Conservation (phyloP, 768 basidiomycete species). For the Russula sp. region DNA sequence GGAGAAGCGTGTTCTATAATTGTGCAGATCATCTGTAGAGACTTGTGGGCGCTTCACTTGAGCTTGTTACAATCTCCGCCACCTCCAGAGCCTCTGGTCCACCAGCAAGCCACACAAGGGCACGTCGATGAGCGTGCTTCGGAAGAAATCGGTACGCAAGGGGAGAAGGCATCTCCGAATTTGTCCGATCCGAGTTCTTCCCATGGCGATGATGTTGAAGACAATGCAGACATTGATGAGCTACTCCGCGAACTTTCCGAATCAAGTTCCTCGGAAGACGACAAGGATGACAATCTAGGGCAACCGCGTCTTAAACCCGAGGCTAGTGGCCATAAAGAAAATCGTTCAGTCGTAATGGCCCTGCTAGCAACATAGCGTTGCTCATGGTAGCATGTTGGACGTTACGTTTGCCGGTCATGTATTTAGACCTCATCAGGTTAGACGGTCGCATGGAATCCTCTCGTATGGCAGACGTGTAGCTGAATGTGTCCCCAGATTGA, state of each 20-base stretch:
- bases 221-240: slow-evolving; percentile 41
- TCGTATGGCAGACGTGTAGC: background rate
- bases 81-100: slow-evolving; percentile 56
- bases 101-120: slow-evolving; percentile 40
- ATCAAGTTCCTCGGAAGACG: slow-evolving; percentile 36
- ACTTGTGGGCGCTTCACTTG: slow-evolving; percentile 79
- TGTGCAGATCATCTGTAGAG: slow-evolving; percentile 64
- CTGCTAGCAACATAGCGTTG: slow-evolving; percentile 58
- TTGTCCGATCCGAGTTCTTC: slow-evolving; percentile 32
- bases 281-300: slow-evolving; percentile 28
- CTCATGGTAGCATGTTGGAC: slow-evolving; percentile 77
- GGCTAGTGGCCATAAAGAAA: slow-evolving; percentile 21
- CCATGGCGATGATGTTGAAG: slow-evolving; percentile 36
- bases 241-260: slow-evolving; percentile 44
- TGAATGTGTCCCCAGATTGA: slow-evolving; percentile 46
- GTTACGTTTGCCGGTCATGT: slow-evolving; percentile 70
- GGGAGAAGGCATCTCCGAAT: background rate
- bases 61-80: slow-evolving; percentile 57
- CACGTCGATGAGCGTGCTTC: slow-evolving; percentile 12
- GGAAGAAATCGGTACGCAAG: slow-evolving; percentile 11
- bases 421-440: slow-evolving; percentile 71
- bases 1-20: background rate
- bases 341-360: slow-evolving; percentile 38
- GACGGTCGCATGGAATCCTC: background rate
- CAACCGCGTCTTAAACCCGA: slow-evolving; percentile 21